These are phyloP conservation scores for Fusarium hainanense DNA, from an alignment of 2,329 filamentous ascomycete species.

Conservation along the genomic window DNA sequence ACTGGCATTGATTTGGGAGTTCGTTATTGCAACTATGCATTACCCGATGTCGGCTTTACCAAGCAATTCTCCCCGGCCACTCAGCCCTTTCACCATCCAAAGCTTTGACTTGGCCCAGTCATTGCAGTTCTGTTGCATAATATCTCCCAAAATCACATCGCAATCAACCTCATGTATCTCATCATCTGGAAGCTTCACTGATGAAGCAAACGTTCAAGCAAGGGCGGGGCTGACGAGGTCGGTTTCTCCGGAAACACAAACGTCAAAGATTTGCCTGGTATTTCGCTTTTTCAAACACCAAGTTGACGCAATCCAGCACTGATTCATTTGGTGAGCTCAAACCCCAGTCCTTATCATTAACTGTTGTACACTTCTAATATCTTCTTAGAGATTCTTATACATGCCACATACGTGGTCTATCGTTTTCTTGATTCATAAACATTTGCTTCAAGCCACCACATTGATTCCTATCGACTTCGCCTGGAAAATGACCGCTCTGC, in stretches of 20 bases:
- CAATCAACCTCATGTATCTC: not conserved
- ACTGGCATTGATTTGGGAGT: not conserved
- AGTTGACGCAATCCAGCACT: conserved; percentile 31
- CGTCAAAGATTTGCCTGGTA: not conserved
- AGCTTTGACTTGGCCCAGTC: not conserved
- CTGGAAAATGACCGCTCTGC: conserved; percentile 78
- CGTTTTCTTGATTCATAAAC: conserved; percentile 2
- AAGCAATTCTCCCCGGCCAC: not conserved
- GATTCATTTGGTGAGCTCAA: conserved; percentile 6
- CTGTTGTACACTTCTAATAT: conserved; percentile 43
- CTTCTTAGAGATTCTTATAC: conserved; percentile 23
- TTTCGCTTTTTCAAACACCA: not conserved
- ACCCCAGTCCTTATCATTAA: conserved; percentile 28
- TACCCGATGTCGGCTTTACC: not conserved
- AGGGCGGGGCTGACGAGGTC: not conserved
- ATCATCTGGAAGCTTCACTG: not conserved
- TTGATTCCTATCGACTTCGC: conserved; percentile 80
- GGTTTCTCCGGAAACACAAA: not conserved
- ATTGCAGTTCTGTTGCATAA: not conserved
- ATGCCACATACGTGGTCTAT: conserved; percentile 28
- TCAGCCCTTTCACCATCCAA: not conserved
- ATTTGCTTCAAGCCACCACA: conserved; percentile 67
- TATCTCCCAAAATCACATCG: not conserved
- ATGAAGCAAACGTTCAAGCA: not conserved
- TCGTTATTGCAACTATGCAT: not conserved